phyloP scores from a whole-genome alignment of 2,329 filamentous ascomycete genomes.

The Venturia carpophila region DNA sequence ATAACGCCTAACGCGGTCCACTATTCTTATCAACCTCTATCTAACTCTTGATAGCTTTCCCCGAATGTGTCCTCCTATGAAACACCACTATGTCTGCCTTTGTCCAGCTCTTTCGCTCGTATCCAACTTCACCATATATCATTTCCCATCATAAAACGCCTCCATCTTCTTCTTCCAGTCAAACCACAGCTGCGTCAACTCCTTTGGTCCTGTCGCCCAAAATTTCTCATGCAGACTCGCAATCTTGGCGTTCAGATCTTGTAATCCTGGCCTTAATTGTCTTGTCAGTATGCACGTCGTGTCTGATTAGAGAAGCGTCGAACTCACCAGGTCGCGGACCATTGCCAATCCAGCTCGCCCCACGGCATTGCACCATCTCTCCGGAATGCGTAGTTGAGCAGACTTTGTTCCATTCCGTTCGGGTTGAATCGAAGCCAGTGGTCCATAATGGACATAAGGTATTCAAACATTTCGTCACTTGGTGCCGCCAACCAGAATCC shows the following conservation, averaged over 20 bases:
- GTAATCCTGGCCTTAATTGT: slow-evolving; percentile 3
- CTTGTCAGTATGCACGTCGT: not conserved
- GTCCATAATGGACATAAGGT: slow-evolving; percentile 15
- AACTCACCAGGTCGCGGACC: slow-evolving; percentile 9
- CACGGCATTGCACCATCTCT: slow-evolving; percentile 18
- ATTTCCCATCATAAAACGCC: not conserved
- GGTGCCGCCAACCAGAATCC: slow-evolving; percentile 18
- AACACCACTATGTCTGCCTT: not conserved
- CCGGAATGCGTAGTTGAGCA: slow-evolving; percentile 19
- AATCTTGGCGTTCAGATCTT: slow-evolving; percentile 4
- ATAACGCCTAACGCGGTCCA: slow-evolving; percentile 4
- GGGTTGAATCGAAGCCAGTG: slow-evolving; percentile 14
- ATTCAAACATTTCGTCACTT: slow-evolving; percentile 9
- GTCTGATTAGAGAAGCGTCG: not conserved
- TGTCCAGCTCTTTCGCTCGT: not conserved
- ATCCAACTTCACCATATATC: not conserved
- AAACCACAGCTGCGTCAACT: slow-evolving; percentile 8
- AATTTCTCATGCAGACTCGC: slow-evolving; percentile 20
- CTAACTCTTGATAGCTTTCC: not conserved
- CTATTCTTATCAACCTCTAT: not conserved
- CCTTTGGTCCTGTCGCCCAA: slow-evolving; percentile 13
- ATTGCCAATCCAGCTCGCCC: slow-evolving; percentile 3
- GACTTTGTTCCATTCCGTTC: slow-evolving; percentile 17
- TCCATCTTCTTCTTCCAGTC: slow-evolving; percentile 2
- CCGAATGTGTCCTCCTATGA: not conserved